Evolutionary conservation across 2,329 filamentous ascomycete genomes (phyloP).

Genomic region (Talaromyces sp.): DNA sequence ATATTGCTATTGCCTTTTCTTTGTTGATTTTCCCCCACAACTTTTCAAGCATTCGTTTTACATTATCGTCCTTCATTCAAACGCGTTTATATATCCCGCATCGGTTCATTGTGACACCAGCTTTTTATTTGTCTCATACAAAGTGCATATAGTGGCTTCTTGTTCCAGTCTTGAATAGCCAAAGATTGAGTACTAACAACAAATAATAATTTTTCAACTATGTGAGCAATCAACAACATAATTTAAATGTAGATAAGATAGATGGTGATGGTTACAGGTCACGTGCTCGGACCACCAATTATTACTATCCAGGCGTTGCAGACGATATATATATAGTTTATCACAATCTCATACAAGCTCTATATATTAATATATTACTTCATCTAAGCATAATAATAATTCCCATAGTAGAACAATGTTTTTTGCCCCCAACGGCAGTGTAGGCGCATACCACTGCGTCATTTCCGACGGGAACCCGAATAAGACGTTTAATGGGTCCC

Average conservation of each 20-base stretch:
- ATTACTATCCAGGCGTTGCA: neutral
- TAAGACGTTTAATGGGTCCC: neutral
- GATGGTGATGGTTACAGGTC: neutral
- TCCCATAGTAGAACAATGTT: neutral
- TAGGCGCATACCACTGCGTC: neutral
- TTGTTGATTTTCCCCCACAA: neutral
- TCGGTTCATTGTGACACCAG: neutral
- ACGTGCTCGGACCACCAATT: neutral
- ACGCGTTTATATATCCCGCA: neutral
- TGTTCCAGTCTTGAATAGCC: neutral
- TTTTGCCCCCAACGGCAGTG: neutral
- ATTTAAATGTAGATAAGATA: neutral
- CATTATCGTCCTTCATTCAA: neutral
- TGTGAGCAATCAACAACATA: neutral
- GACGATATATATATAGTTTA: neutral
- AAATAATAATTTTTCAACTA: neutral
- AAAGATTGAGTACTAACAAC: neutral
- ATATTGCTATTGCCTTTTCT: neutral
- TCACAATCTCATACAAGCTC: neutral
- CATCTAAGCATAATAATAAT: neutral
- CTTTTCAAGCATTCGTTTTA: neutral
- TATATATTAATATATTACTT: neutral
- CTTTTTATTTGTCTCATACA: neutral
- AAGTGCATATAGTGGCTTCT: neutral
- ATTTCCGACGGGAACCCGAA: neutral